Conservation (phyloP, 495 filamentous ascomycete genomes). For the Annulohypoxylon maeteangense region DNA sequence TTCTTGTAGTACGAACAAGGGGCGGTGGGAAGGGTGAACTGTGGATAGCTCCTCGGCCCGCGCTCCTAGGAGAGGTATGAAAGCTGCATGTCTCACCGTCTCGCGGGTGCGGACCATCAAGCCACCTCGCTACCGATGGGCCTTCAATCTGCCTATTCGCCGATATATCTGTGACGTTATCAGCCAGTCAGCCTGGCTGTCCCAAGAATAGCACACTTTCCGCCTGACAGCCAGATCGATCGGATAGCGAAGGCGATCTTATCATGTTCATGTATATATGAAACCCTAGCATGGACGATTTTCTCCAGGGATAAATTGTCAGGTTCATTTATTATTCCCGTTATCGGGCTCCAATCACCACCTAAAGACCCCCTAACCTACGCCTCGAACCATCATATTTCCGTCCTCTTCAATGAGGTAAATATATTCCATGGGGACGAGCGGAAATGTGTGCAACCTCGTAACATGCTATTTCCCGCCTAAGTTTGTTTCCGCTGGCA, state of each 20-base stretch:
- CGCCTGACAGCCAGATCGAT: neutral
- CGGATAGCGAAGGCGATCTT: slow-evolving; percentile 16
- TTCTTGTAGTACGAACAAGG: neutral
- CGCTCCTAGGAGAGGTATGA: neutral
- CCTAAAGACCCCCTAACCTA: neutral
- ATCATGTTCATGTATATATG: slow-evolving; percentile 13
- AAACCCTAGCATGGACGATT: neutral
- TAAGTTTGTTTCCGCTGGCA: neutral
- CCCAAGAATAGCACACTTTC: neutral
- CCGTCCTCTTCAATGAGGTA: neutral
- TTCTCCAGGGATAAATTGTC: too few relatives aligned
- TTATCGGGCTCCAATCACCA: neutral
- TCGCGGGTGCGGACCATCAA: neutral
- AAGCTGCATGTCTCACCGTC: neutral
- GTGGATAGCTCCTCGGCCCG: slow-evolving; percentile 24
- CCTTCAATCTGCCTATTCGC: slow-evolving; percentile 11
- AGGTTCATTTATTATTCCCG: neutral
- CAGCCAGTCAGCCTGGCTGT: neutral
- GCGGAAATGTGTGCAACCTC: neutral
- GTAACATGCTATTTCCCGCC: slow-evolving; percentile 20
- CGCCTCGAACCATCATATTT: neutral
- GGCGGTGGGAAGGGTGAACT: neutral
- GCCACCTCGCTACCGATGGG: neutral
- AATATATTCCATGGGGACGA: neutral
- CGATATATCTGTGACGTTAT: slow-evolving; percentile 17